phyloP scores from a whole-genome alignment of 179 eudicot species.

The Carnegiea gigantea region DNA sequence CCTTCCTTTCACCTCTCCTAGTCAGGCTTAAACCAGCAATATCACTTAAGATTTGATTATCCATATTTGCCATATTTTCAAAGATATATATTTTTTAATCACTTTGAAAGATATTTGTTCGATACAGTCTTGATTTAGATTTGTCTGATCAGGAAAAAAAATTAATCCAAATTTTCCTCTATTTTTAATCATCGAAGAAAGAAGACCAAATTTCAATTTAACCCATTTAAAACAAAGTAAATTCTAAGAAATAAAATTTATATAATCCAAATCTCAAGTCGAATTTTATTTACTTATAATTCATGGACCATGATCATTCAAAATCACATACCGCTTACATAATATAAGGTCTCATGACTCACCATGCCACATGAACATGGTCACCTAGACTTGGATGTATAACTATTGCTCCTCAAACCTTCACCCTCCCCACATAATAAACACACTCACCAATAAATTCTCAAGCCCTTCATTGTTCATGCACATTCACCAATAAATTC shows the following conservation, averaged over 20 bases:
- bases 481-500: slow-evolving; percentile 19
- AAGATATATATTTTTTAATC: background rate
- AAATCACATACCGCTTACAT: no score
- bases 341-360: background rate
- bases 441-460: background rate
- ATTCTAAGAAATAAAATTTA: no score
- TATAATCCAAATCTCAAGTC: no score
- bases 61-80: background rate
- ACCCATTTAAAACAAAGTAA: no score
- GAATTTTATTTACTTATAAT: no score
- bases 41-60: background rate
- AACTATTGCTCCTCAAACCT: slow-evolving; percentile 17
- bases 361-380: background rate
- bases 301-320: no score
- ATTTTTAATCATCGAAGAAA: no score
- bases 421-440: slow-evolving; percentile 10
- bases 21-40: background rate
- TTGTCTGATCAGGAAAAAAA: no score
- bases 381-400: background rate
- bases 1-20: slow-evolving; percentile 2
- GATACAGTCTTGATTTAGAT: background rate
- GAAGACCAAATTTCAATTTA: no score
- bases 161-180: no score
- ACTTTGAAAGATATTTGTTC: background rate
- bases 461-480: background rate